Base-by-base conservation (phyloP, 1,139 yeast species). In the Kluyveromyces sp. region DNA sequence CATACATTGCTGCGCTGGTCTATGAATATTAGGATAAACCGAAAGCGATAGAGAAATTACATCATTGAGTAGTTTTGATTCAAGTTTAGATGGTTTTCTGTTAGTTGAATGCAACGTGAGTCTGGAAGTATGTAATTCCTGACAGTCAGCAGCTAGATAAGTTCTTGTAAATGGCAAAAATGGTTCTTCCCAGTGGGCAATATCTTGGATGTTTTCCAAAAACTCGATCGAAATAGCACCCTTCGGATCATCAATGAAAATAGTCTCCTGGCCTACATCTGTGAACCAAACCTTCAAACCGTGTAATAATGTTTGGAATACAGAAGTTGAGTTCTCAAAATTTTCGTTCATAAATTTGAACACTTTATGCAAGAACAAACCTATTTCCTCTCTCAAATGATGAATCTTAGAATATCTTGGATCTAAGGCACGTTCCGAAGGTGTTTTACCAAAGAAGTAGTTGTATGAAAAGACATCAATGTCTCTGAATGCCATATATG, bases 251-350 rank as follows among this genome's bases (percentile, higher is more conserved):
- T 77, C 68, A 45, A 76, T 83, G 44, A 83, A 76, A 1, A 83
- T 69, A 10, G 85, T 71, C 56, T 86, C 95, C 52, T 79, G 74
- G 1, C 96, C 95, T 29, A 85, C 84, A 61, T 89, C 95, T 21
- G 86, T 76, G 53, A 92, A 79, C 89, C 95, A 92, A 7, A 84
- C 79, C 55, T 84, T 81, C 46, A 84, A 64, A 2, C 83, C 83
- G 58, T 80, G 79, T 41, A 89, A 66, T 42, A 83, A 72, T 39
- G 81, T 79, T 55, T 80, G 80, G 62, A 82, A 77, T 25, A 86
- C 65, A 21, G 79, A 78, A n/a, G 87, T 77, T 52, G 87, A 84
- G 52, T 85, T 89, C 46, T 77, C 80, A 48, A 76, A 76, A 46
- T 76, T 67, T 3, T 70, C 63, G 3, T 66, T 59, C 52, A 89